Conservation (phyloP, 1,139 yeast genomes). For the Tardiomyces blankii region DNA sequence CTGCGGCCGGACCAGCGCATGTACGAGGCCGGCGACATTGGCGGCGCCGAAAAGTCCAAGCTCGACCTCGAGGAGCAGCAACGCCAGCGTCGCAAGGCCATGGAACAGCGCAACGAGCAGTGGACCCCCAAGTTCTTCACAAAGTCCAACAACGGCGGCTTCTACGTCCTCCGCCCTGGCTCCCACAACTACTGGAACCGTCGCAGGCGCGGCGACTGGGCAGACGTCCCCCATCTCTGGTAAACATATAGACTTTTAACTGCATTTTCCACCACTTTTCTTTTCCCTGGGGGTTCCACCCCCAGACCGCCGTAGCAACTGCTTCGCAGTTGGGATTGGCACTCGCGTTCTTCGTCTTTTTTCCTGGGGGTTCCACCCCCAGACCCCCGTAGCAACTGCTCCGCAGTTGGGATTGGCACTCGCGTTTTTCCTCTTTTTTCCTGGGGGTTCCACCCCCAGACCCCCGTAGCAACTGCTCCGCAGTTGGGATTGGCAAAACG, state of each 20-base stretch:
- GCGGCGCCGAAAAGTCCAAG: conserved; percentile 60
- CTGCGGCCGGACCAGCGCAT: conserved; percentile 71
- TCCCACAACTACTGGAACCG: conserved; percentile 71
- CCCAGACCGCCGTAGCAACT: too few relatives aligned
- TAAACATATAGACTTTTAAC: conserved; percentile 1
- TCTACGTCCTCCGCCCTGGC: conserved; percentile 56
- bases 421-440: background rate
- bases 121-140: conserved; percentile 59
- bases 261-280: too few relatives aligned
- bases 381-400: too few relatives aligned
- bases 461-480: too few relatives aligned
- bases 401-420: background rate
- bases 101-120: conserved; percentile 34
- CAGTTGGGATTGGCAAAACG: too few relatives aligned
- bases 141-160: conserved; percentile 14
- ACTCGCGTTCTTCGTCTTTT: too few relatives aligned
- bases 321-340: too few relatives aligned
- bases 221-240: conserved; percentile 20
- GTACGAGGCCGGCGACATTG: conserved; percentile 60
- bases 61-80: conserved; percentile 66
- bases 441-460: too few relatives aligned
- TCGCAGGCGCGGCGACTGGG: conserved; percentile 28
- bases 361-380: too few relatives aligned
- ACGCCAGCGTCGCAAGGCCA: conserved; percentile 57
- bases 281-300: too few relatives aligned